Percentiles rank a stretch among this genome's conserved stretches.
Conservation (phyloP, 495 filamentous ascomycete genomes). For the Saxispiralis lemnorum region DNA sequence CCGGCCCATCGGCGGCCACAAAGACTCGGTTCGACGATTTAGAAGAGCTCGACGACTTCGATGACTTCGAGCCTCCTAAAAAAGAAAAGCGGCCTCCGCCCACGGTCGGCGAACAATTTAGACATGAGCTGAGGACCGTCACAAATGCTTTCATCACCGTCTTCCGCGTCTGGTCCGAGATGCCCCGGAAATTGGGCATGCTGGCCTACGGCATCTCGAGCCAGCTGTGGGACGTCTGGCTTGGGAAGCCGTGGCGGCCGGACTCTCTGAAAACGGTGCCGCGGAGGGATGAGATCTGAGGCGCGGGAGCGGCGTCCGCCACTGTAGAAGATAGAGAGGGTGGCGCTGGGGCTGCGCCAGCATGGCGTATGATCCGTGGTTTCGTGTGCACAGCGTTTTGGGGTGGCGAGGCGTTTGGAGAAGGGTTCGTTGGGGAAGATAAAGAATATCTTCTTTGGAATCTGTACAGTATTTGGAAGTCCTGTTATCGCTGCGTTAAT, state of each 20-base stretch:
- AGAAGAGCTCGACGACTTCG: conserved; percentile 21
- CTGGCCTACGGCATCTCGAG: conserved; percentile 42
- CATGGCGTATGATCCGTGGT: no score
- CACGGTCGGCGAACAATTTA: conserved; percentile 39
- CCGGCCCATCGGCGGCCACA: conserved; percentile 13
- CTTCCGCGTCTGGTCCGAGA: conserved; percentile 45
- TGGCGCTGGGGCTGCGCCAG: no score
- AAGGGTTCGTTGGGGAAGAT: no score
- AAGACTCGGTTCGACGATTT: conserved; percentile 25
- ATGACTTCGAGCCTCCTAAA: conserved; percentile 5
- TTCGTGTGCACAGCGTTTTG: no score
- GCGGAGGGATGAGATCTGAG: conserved; percentile 41
- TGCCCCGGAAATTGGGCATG: conserved; percentile 50
- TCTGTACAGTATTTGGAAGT: no score
- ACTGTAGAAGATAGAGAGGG: no score
- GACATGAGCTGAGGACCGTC: conserved; percentile 43
- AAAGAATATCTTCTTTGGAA: no score
- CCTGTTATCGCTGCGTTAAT: no score
- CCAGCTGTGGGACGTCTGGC: conserved; percentile 55
- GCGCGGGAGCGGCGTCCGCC: background rate
- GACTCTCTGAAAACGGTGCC: conserved; percentile 45
- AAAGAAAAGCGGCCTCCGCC: conserved; percentile 25
- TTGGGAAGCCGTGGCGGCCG: conserved; percentile 58
- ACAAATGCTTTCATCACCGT: conserved; percentile 46
- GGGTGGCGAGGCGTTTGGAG: no score